A percentile compares a stretch with the other conserved stretches of the same genome.
phyloP scores from a whole-genome alignment of 192 early-diverging fungal species.

The Coemansia sp. region DNA sequence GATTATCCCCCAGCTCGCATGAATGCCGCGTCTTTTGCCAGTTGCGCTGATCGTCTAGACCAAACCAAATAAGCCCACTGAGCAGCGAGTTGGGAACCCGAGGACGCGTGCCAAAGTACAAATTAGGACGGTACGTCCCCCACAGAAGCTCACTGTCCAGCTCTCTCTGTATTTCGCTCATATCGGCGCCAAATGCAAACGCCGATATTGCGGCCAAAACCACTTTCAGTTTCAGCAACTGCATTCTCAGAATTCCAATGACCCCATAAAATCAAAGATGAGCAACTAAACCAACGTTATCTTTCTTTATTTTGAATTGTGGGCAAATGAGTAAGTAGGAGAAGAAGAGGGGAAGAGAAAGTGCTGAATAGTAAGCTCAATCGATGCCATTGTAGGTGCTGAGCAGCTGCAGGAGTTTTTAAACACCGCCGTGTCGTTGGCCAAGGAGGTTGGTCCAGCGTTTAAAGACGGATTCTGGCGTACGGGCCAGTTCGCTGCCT shows the following conservation, averaged over 20 bases:
- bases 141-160: conserved; percentile 66
- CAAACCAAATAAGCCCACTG: conserved; percentile 94
- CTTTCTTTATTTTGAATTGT: no score
- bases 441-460: conserved; percentile 40
- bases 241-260: conserved; percentile 4
- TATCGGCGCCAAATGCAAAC: neutral
- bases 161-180: conserved; percentile 6
- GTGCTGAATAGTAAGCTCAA: no score
- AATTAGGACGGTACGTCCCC: conserved; percentile 89
- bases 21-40: conserved; percentile 74
- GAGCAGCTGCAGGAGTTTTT: conserved; percentile 36
- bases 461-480: conserved; percentile 53
- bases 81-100: conserved; percentile 73
- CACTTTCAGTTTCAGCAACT: conserved; percentile 2
- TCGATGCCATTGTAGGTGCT: conserved; percentile 6
- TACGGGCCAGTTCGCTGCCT: conserved; percentile 31
- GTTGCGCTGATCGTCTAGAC: conserved; percentile 57
- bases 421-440: conserved; percentile 19
- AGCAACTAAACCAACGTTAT: no score
- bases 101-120: conserved; percentile 90
- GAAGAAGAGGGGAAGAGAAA: neutral
- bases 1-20: conserved; percentile 84
- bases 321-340: no score
- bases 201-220: neutral
- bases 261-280: no score